Evolutionary conservation across 1,284 basidiomycete species (phyloP).

Genomic region (Tilletia indica): DNA sequence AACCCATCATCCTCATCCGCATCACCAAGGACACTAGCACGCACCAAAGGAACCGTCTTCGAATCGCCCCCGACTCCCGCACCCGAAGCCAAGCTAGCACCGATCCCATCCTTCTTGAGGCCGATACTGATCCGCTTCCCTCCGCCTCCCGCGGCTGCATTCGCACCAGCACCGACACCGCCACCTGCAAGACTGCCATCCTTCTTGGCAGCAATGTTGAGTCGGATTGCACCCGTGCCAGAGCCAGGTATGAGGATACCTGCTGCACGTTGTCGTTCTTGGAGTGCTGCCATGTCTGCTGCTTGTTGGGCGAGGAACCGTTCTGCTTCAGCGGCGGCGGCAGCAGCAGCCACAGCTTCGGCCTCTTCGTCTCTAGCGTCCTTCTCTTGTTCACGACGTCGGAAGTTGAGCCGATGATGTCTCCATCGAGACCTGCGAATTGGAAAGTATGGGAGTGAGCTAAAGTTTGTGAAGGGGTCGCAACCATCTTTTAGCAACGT

Average conservation of each 20-base stretch:
- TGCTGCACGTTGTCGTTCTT: conserved; percentile 39
- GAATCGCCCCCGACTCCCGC: not conserved
- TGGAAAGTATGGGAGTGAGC: conserved; percentile 13
- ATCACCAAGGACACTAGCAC: conserved; percentile 32
- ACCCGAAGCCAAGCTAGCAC: conserved; percentile 14
- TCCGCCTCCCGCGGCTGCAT: not conserved
- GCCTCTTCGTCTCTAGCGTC: conserved; percentile 32
- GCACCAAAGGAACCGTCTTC: not conserved
- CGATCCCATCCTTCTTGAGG: conserved; percentile 9
- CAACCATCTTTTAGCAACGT: not conserved
- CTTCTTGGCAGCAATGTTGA: conserved; percentile 34
- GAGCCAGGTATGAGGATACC: conserved; percentile 42
- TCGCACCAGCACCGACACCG: conserved; percentile 8
- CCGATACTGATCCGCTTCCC: conserved; percentile 9
- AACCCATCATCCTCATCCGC: conserved; percentile 38
- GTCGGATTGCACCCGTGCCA: conserved; percentile 38
- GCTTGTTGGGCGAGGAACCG: conserved; percentile 47
- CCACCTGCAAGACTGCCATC: not conserved
- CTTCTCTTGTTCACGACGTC: conserved; percentile 33
- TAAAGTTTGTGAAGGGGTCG: not conserved
- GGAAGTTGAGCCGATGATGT: conserved; percentile 28
- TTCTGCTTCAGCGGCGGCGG: conserved; percentile 36
- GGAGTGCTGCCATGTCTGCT: conserved; percentile 42
- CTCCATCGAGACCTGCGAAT: conserved; percentile 43
- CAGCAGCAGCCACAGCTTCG: conserved; percentile 20